Conservation (phyloP, 768 basidiomycete genomes). For the Suillus cothurnatus region DNA sequence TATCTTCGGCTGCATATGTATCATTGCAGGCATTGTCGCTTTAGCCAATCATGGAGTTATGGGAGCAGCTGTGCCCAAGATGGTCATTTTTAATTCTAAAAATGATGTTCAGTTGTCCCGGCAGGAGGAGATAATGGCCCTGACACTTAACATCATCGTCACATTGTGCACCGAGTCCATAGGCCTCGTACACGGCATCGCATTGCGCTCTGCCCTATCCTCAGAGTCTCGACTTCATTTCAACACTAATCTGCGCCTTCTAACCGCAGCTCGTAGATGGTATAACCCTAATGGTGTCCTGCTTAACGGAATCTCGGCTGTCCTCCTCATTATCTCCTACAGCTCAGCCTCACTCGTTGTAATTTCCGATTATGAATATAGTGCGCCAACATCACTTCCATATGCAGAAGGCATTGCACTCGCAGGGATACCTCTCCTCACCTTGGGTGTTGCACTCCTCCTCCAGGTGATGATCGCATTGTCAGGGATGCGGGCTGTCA, state of each 20-base stretch:
- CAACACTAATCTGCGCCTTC: conserved; percentile 19
- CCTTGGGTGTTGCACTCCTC: conserved; percentile 26
- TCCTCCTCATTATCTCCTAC: background rate
- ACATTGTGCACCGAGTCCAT: conserved; percentile 32
- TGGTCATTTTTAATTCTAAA: no score
- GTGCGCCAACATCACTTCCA: no score
- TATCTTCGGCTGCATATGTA: no score
- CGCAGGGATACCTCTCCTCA: conserved; percentile 27
- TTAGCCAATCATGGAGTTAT: no score
- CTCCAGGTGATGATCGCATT: conserved; percentile 29
- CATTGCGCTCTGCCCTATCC: conserved; percentile 30
- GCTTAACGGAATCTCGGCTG: background rate
- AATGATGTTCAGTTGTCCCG: background rate
- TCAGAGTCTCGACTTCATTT: conserved; percentile 27
- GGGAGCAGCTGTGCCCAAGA: no score
- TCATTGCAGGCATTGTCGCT: no score
- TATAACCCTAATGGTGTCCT: background rate
- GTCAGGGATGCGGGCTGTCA: conserved; percentile 19
- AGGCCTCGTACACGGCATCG: conserved; percentile 29
- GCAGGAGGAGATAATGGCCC: conserved; percentile 22
- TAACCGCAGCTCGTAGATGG: conserved; percentile 20
- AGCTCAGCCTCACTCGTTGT: background rate
- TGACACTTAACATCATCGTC: conserved; percentile 30
- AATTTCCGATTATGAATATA: no score
- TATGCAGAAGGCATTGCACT: background rate